Evolutionary conservation across 1,139 yeast genomes (phyloP), one percentile per base, ranked within the genome.

Genomic region (Debaryomycetaceae sp.): DNA sequence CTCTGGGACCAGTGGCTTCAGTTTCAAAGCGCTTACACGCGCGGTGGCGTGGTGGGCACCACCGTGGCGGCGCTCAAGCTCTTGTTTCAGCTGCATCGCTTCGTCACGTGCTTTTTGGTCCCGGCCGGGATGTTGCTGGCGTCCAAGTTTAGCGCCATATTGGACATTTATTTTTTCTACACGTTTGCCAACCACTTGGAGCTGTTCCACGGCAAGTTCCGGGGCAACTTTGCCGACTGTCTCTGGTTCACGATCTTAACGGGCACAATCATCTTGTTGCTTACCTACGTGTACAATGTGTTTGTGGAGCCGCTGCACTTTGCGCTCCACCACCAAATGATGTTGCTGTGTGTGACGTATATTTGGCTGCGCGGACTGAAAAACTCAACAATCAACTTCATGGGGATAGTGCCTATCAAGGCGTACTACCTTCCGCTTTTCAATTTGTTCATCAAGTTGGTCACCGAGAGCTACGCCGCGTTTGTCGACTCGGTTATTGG

Each of bases 351-450:
- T 25, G 61, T 77, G 32, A 71, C 79, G 2, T 77, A 67, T 45
- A 65, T 77, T 21, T 77, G 83, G 83, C 71, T 80, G 13, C 54
- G 82, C 25, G 55, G 65, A 2, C 67, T 62, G 49, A 72, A 75
- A 48, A 63, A 68, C 44, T 61, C 72, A 25, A 58, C 58, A 19
- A 74, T 75, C 29, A 70, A 65, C 40, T 71, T 76, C 39, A 54
- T 75, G 44, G 71, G 72, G 1, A 52, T 78, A 34, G 52, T 78
- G 35, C 77, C 79, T 3, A 66, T 77, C 27, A 73, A 73, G 42
- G 82, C 80, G 0, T 73, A 75, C 33, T 64, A 76, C 38, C 53
- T 77, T 34, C 84, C 84, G 3, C 56, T 76, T 7, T 78, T 75
- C 29, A 68, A 73, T 26, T 43, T 75, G 23, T 70, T 72, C 1